Evolutionary conservation across 2,329 filamentous ascomycete species (phyloP), one percentile per base, ranked within the genome.

Genomic region (Trichoderma gracile): DNA sequence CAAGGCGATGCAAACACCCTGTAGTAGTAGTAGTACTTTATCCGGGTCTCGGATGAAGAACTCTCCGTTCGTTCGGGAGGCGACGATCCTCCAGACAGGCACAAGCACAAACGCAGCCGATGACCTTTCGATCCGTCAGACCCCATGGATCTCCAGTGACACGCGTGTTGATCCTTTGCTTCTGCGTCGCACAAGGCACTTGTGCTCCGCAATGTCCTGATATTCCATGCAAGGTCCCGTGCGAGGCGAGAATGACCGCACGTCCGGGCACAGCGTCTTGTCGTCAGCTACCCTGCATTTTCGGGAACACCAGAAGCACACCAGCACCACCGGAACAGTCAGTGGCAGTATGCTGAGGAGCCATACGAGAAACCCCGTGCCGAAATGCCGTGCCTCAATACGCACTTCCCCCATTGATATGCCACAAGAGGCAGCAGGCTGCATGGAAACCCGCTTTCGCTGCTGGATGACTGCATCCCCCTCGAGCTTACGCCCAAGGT

Each of bases 151-250:
- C 25, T 27, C 6, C 25, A 25, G 47, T 62, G 25, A 38, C 40
- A 62, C 27, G 9, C 15, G 54, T 43, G 25, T 14, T 45, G 49
- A 54, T 54, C 47, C 12, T 54, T 21, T n/a, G 23, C 21, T 30
- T 62, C 40, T 38, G 17, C 12, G 49, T 43, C 5, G 38, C 43
- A 43, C 23, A 19, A 9, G 14, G 25, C 27, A 38, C 49, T 12
- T 17, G 19, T 19, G 14, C n/a, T 30, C 25, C 19, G 15, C 2
- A 53, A 17, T 42, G 47, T 43, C 38, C 21, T 46, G 40, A 54
- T 25, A 25, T 46, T 25, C 25, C 30, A 53, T 62, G 49, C 49
- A 62, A 62, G 59, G 49, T 62, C 50, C 59, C 59, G 49, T 62
- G 49, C 40, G 59, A 62, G 49, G 59, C 59, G 49, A 62, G 27